phyloP scores from a whole-genome alignment of 192 early-diverging fungal genomes.

The Backusella circina region DNA sequence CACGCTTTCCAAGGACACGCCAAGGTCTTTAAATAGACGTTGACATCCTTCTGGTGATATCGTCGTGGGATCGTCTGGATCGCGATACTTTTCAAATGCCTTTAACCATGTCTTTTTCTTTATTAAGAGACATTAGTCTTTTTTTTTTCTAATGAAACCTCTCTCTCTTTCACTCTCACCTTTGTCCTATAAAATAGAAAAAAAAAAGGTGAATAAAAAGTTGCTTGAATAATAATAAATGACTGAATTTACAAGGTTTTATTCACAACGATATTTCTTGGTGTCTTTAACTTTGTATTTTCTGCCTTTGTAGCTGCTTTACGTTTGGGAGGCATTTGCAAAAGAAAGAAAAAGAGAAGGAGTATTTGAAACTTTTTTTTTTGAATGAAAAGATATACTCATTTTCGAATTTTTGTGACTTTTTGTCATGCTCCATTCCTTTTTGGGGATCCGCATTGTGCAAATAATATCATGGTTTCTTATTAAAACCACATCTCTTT shows the following conservation, averaged over 20 bases:
- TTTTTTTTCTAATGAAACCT: too few species aligned
- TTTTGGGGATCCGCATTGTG: not conserved
- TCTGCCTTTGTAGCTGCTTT: conserved; percentile 6
- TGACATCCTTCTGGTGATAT: conserved; percentile 20
- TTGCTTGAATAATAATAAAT: not conserved
- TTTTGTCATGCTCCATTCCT: not conserved
- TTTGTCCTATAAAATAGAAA: not conserved
- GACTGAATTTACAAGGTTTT: not conserved
- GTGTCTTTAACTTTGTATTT: not conserved
- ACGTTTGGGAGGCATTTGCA: conserved; percentile 21
- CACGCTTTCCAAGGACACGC: conserved; percentile 20
- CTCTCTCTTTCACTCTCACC: not conserved
- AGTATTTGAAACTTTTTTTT: not conserved
- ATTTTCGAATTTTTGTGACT: not conserved
- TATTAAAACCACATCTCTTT: not conserved
- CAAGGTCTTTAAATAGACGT: conserved; percentile 18
- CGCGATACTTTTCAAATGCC: conserved; percentile 14
- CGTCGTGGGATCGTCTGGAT: conserved; percentile 4
- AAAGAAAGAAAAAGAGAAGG: not conserved
- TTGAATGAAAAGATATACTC: not conserved
- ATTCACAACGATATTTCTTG: not conserved
- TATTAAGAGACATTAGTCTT: not conserved
- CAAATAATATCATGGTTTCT: too few species aligned
- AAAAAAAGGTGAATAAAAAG: not conserved
- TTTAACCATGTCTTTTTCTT: not conserved